These are phyloP conservation scores for Lecanoromycetidae sp. DNA, from an alignment of 2,329 filamentous ascomycete genomes.

Conservation along the genomic window DNA sequence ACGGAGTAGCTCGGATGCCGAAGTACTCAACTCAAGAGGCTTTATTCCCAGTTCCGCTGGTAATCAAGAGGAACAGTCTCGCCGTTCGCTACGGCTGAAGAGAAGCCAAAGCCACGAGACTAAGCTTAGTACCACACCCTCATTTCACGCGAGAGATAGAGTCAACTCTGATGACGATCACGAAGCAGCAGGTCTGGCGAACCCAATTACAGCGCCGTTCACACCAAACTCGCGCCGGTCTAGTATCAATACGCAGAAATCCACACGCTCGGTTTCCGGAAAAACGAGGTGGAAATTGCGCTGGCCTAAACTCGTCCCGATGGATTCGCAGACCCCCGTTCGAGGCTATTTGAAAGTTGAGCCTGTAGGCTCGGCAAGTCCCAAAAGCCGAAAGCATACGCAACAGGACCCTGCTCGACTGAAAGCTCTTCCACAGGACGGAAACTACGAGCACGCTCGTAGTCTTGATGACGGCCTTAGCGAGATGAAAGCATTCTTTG, in stretches of 20 bases:
- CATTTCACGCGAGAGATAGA: not conserved
- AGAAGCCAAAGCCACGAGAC: constrained; percentile 1
- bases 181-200: too few species aligned
- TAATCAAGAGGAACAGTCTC: not conserved
- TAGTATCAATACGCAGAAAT: not conserved
- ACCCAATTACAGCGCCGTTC: not conserved
- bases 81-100: not conserved
- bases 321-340: not conserved
- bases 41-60: not conserved
- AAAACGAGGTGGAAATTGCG: constrained; percentile 1
- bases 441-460: too few species aligned
- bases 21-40: not conserved
- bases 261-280: not conserved
- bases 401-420: too few species aligned
- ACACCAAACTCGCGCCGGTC: not conserved
- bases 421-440: too few species aligned
- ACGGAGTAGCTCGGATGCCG: constrained; percentile 1
- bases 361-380: not conserved
- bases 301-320: not conserved
- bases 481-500: too few species aligned
- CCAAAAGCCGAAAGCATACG: too few species aligned
- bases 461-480: too few species aligned
- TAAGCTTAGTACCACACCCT: not conserved
- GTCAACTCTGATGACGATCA: too few species aligned
- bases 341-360: not conserved